Conservation (phyloP, 495 filamentous ascomycete genomes). For the Neurospora sp. region DNA sequence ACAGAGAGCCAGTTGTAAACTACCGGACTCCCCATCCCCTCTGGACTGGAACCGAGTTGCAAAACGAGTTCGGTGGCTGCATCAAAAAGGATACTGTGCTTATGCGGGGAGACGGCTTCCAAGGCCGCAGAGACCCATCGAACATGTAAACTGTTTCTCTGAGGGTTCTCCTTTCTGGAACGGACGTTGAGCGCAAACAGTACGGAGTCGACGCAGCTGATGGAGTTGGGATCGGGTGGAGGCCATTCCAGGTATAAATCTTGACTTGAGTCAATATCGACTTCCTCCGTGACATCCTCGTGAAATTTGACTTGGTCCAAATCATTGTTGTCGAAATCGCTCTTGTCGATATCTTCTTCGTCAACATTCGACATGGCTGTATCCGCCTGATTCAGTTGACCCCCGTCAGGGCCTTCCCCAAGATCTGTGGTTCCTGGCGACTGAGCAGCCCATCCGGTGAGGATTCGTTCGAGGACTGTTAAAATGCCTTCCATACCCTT, state of each 20-base stretch:
- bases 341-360: background rate
- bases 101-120: background rate
- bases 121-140: constrained; percentile 3
- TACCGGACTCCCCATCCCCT: background rate
- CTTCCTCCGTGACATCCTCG: background rate
- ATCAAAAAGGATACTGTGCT: constrained; percentile 6
- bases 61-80: constrained; percentile 7
- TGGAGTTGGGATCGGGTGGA: background rate
- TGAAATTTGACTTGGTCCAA: background rate
- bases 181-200: background rate
- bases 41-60: background rate
- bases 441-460: background rate
- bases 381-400: background rate
- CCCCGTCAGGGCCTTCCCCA: background rate
- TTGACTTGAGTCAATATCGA: background rate
- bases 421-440: background rate
- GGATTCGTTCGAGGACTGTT: background rate
- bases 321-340: background rate
- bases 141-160: constrained; percentile 1
- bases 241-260: background rate
- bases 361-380: background rate
- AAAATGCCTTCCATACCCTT: background rate
- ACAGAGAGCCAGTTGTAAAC: constrained; percentile 19
- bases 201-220: background rate
- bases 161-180: background rate